phyloP scores from a whole-genome alignment of 2,329 filamentous ascomycete genomes.

The Neopestalotiopsis sp. region DNA sequence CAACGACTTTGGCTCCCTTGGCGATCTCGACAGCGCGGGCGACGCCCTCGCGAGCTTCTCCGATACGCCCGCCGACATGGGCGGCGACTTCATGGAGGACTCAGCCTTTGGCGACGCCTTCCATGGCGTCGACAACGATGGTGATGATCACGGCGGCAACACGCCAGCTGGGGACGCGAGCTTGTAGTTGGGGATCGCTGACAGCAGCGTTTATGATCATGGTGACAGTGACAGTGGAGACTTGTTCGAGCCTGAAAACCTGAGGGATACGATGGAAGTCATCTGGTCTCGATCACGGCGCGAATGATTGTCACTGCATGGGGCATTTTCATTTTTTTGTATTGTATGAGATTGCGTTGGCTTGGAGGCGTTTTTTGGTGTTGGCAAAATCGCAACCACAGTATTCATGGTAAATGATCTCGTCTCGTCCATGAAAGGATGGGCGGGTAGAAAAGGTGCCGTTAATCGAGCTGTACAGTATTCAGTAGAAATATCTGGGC shows the following conservation, averaged over 20 bases:
- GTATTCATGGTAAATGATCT: neutral
- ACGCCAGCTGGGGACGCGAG: conserved; percentile 33
- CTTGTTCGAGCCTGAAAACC: no score
- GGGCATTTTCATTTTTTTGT: neutral
- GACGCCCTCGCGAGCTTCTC: conserved; percentile 71
- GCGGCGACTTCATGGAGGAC: conserved; percentile 68
- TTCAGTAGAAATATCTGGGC: neutral
- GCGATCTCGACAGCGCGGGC: conserved; percentile 72
- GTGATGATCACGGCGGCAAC: conserved; percentile 28
- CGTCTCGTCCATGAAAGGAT: neutral
- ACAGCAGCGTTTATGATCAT: no score
- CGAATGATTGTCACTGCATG: no score
- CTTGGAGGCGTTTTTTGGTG: neutral
- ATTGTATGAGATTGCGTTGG: neutral
- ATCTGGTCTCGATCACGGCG: no score
- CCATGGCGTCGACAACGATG: conserved; percentile 58
- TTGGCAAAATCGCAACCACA: neutral
- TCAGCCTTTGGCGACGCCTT: conserved; percentile 86
- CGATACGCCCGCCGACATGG: conserved; percentile 60
- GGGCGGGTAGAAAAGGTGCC: neutral
- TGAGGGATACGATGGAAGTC: no score
- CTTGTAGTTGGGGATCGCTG: conserved; percentile 26
- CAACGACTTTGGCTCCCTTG: conserved; percentile 67
- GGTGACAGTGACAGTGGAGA: no score
- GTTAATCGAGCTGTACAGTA: neutral